Conservation (phyloP, 1,284 basidiomycete species). For the Chondrostereum purpureum region DNA sequence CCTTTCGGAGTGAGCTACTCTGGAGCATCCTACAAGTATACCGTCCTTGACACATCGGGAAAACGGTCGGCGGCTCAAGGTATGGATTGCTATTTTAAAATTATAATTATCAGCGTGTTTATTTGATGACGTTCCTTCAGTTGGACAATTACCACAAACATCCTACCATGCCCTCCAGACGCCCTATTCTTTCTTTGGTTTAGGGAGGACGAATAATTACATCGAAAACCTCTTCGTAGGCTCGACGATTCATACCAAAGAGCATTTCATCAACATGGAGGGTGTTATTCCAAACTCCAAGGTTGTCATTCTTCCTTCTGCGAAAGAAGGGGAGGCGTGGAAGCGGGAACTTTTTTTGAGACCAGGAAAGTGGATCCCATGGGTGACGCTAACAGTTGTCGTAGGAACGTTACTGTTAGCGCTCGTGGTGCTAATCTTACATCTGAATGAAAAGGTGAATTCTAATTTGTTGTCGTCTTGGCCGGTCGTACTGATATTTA, state of each 20-base stretch:
- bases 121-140: slow-evolving; percentile 33
- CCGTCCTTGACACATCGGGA: slow-evolving; percentile 91
- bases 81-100: slow-evolving; percentile 20
- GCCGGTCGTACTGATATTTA: slow-evolving; percentile 10
- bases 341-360: slow-evolving; percentile 86
- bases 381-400: slow-evolving; percentile 86
- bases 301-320: slow-evolving; percentile 87
- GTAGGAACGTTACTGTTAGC: slow-evolving; percentile 72
- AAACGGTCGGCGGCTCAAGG: slow-evolving; percentile 86
- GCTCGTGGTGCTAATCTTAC: slow-evolving; percentile 79
- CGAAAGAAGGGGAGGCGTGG: slow-evolving; percentile 59
- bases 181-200: slow-evolving; percentile 93
- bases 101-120: too few relatives aligned
- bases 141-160: slow-evolving; percentile 89
- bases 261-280: slow-evolving; percentile 87
- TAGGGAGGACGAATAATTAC: slow-evolving; percentile 99
- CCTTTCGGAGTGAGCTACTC: slow-evolving; percentile 92
- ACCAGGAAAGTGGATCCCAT: slow-evolving; percentile 96
- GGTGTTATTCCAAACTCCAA: slow-evolving; percentile 97
- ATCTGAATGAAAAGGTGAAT: slow-evolving; percentile 85
- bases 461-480: slow-evolving; percentile 2
- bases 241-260: slow-evolving; percentile 63
- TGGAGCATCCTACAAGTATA: slow-evolving; percentile 96
- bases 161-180: slow-evolving; percentile 85
- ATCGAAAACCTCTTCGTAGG: slow-evolving; percentile 96